phyloP scores from a whole-genome alignment of 2,329 filamentous ascomycete genomes.

The Pseudogymnoascus sp. region DNA sequence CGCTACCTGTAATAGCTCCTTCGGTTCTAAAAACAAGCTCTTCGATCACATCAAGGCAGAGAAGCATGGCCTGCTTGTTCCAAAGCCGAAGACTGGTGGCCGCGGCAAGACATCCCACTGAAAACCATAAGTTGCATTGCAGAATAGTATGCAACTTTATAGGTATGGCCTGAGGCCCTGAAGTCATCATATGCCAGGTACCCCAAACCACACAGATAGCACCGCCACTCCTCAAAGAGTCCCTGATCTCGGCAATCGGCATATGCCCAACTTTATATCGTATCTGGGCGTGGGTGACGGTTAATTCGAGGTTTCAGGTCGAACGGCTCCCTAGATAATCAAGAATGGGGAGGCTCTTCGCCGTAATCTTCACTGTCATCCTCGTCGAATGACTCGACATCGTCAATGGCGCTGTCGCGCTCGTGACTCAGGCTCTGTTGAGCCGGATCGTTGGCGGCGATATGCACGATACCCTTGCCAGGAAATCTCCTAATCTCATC shows the following conservation, averaged over 20 bases:
- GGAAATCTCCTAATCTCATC: constrained; percentile 65
- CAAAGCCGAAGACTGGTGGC: constrained; percentile 22
- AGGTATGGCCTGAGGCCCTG: background rate
- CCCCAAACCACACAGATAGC: background rate
- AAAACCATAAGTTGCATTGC: background rate
- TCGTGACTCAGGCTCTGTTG: constrained; percentile 47
- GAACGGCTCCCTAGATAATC: background rate
- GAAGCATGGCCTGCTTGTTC: constrained; percentile 45
- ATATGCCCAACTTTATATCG: background rate
- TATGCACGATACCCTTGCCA: constrained; percentile 79
- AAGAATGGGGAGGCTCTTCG: constrained; percentile 3
- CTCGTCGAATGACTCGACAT: constrained; percentile 84
- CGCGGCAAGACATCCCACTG: constrained; percentile 13
- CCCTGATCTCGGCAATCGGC: background rate
- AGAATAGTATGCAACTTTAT: constrained; percentile 4
- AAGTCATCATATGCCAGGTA: background rate
- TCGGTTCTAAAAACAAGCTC: constrained; percentile 54
- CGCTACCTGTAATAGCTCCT: constrained; percentile 48
- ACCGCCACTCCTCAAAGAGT: background rate
- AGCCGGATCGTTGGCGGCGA: constrained; percentile 64
- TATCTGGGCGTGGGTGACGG: background rate
- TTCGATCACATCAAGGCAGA: constrained; percentile 56
- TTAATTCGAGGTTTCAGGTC: constrained; percentile 1
- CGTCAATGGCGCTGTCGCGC: constrained; percentile 71
- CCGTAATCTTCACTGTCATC: constrained; percentile 42